Base-by-base conservation (phyloP, 108 stramenopile species). In the Aurantiochytrium sp. region DNA sequence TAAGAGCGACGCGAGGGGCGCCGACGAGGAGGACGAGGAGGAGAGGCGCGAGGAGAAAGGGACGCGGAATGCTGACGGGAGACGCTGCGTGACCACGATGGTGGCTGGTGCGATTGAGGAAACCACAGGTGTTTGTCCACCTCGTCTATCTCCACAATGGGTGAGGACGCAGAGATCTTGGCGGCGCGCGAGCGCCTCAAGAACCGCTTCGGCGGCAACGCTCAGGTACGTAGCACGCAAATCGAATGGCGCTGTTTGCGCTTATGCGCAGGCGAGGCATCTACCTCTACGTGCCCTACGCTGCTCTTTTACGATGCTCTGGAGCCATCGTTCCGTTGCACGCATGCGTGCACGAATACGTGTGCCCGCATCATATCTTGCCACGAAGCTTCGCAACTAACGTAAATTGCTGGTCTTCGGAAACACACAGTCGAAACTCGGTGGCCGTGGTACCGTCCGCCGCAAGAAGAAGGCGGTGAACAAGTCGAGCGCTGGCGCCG, bases 391-490 rank as follows among this genome's bases (percentile, higher is more conserved):
- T n/a, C n/a, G 19, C 59, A 59, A n/a, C 21, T n/a, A 19, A 59
- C 3, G 59, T n/a, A 59, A 3, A 59, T 23, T 59, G 59, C 1
- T 59, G 1, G 3, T n/a, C n/a, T 59, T 59, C 3, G n/a, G 19
- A 2, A 35, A 35, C 35, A 35, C 35, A 18, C 64, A 51, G n/a
- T 92, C 95, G 51, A 93, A 94, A 58, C 97, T 97, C 42, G 97
- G 97, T 60, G 98, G 98, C 73, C 96, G 97, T 93, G 97, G 97
- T 83, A 90, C 96, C 58, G 94, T 96, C 43, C 95, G 98, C 88
- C 95, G 98, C 87, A 97, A 97, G 96, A 97, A 97, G 92, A 98
- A 98, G 95, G 92, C 95, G 58, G 95, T 95, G 44, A 91, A 94
- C 43, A 92, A 96, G 89, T 93, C 94, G 89, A 95, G 95, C 71